phyloP scores from a whole-genome alignment of 495 filamentous ascomycete species.

The Echria macrotheca region DNA sequence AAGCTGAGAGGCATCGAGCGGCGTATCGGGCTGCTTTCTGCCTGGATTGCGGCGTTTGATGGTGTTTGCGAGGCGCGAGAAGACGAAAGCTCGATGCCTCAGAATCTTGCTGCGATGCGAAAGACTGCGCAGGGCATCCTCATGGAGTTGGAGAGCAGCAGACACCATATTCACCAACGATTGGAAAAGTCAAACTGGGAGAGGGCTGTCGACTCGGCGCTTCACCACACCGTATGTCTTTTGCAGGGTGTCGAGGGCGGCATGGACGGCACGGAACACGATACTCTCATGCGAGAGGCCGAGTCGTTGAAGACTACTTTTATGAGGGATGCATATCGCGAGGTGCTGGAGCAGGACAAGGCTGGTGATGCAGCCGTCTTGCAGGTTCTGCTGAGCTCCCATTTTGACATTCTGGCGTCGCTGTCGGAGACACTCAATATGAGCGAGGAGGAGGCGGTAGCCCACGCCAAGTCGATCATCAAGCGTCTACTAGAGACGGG shows the following conservation, averaged over 20 bases:
- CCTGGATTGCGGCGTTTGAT: constrained; percentile 93
- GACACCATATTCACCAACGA: constrained; percentile 83
- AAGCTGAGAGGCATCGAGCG: constrained; percentile 78
- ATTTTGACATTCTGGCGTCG: constrained; percentile 83
- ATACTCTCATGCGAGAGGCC: constrained; percentile 70
- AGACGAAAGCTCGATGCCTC: constrained; percentile 57
- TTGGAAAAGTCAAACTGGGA: constrained; percentile 80
- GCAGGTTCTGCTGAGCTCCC: constrained; percentile 77
- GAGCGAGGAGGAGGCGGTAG: constrained; percentile 74
- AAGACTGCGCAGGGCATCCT: constrained; percentile 84
- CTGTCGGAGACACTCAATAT: constrained; percentile 75
- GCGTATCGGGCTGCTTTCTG: constrained; percentile 73
- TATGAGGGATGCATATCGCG: constrained; percentile 71
- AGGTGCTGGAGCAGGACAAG: constrained; percentile 81
- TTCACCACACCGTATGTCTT: constrained; percentile 77
- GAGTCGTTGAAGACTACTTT: constrained; percentile 76
- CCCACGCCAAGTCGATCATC: constrained; percentile 74
- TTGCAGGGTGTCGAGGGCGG: constrained; percentile 66
- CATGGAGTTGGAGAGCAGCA: constrained; percentile 78
- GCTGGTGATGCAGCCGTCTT: constrained; percentile 68
- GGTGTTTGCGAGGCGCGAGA: constrained; percentile 66
- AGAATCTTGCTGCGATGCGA: constrained; percentile 67
- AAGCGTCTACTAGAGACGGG: constrained; percentile 71
- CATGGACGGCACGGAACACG: constrained; percentile 63
- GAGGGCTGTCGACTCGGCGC: constrained; percentile 72